Conservation (phyloP, 179 eudicot species). For the Beta macrorhiza region DNA sequence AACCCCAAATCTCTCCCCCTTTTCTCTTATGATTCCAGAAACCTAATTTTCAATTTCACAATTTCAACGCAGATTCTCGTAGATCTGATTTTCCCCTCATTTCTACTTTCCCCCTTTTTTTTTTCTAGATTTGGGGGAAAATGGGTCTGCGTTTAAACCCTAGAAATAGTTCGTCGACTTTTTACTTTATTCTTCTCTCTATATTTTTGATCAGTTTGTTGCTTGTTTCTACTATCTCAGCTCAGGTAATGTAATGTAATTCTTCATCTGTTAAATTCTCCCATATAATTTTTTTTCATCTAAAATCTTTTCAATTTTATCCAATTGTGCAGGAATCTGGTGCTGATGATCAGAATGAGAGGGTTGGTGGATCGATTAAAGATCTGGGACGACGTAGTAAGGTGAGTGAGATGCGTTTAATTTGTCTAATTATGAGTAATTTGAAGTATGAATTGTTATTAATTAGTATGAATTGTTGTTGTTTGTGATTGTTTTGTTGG, state of each 20-base stretch:
- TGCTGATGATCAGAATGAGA: conserved; percentile 34
- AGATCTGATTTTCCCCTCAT: conserved; percentile 12
- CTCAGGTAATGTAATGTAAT: conserved; percentile 33
- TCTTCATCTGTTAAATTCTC: background rate
- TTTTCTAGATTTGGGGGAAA: background rate
- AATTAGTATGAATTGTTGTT: too few species aligned
- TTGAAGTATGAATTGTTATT: background rate
- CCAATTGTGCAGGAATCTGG: conserved; percentile 39
- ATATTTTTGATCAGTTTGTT: conserved; percentile 13
- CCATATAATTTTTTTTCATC: background rate
- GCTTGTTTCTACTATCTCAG: conserved; percentile 30
- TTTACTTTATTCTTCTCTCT: conserved; percentile 7
- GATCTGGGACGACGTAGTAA: conserved; percentile 81
- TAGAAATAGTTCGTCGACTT: conserved; percentile 15
- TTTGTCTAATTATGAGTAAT: background rate
- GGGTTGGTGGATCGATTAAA: conserved; percentile 33
- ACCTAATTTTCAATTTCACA: background rate
- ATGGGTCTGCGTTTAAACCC: conserved; percentile 34
- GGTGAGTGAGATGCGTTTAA: conserved; percentile 28
- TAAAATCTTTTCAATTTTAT: background rate
- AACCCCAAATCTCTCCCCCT: background rate
- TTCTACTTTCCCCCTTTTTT: background rate
- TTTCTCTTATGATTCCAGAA: conserved; percentile 16
- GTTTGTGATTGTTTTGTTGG: too few species aligned
- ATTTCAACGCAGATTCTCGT: conserved; percentile 12